phyloP scores from a whole-genome alignment of 108 stramenopile species.

The Conticribra weissflogii region DNA sequence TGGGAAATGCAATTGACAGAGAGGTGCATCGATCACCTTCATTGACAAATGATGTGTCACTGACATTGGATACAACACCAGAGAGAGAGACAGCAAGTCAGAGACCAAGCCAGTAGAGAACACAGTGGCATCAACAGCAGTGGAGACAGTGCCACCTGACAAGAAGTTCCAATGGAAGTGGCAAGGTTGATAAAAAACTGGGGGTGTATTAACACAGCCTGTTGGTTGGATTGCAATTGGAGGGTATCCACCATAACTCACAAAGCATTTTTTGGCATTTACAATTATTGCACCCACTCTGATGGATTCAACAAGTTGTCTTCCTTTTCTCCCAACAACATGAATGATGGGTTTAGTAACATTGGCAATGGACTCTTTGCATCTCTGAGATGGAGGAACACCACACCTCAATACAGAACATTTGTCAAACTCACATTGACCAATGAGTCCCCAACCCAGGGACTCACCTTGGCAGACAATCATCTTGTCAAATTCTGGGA shows the following conservation, averaged over 20 bases:
- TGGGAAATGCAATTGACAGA: too few relatives aligned
- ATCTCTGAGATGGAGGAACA: too few relatives aligned
- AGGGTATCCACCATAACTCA: slow-evolving; percentile 56
- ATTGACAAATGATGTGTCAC: too few relatives aligned
- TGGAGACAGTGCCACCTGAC: too few relatives aligned
- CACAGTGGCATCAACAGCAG: neutral
- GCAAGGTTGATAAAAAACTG: slow-evolving; percentile 65
- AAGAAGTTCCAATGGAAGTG: too few relatives aligned
- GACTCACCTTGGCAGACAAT: slow-evolving; percentile 81
- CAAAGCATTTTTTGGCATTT: slow-evolving; percentile 11
- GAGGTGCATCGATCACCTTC: too few relatives aligned
- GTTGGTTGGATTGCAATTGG: slow-evolving; percentile 81
- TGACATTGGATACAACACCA: too few relatives aligned
- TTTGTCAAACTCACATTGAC: slow-evolving; percentile 8
- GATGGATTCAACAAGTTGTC: slow-evolving; percentile 16
- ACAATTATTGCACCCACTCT: slow-evolving; percentile 1
- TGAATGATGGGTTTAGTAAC: neutral
- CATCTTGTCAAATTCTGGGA: slow-evolving; percentile 81
- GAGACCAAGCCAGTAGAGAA: neutral
- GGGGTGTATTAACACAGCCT: slow-evolving; percentile 86
- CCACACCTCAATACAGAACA: neutral
- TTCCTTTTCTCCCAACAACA: slow-evolving; percentile 35
- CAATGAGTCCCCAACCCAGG: slow-evolving; percentile 69
- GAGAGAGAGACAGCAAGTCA: too few relatives aligned
- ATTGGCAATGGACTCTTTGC: too few relatives aligned